These are phyloP conservation scores for Petunia hybrid DNA, from an alignment of 305 asterid genomes.

Conservation along the genomic window DNA sequence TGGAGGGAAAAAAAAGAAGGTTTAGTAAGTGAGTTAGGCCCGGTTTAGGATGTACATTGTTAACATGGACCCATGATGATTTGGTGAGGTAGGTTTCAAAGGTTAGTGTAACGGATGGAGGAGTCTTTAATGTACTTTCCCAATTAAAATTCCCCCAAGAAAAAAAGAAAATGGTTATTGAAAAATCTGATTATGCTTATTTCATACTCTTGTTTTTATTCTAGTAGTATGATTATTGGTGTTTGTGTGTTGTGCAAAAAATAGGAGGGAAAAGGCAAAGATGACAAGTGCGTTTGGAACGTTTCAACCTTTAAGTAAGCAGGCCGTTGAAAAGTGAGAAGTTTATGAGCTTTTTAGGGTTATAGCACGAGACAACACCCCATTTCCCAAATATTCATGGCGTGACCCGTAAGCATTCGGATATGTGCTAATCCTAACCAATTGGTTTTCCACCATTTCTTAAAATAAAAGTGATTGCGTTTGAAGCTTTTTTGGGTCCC, in stretches of 20 bases:
- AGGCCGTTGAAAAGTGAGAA: slow-evolving; percentile 65
- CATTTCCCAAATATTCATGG: slow-evolving; percentile 37
- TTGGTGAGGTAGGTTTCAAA: slow-evolving; percentile 60
- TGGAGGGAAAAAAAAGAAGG: slow-evolving; percentile 37
- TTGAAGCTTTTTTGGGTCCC: no score
- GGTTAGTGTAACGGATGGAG: slow-evolving; percentile 50
- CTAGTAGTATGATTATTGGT: not conserved
- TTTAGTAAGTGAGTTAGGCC: slow-evolving; percentile 33
- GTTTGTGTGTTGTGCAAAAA: not conserved
- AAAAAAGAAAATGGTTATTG: not conserved
- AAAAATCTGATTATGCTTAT: slow-evolving; percentile 14
- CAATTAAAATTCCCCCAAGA: not conserved
- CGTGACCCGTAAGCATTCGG: slow-evolving; percentile 48
- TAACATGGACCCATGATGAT: slow-evolving; percentile 45
- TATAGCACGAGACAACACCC: slow-evolving; percentile 42
- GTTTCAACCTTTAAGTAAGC: slow-evolving; percentile 34
- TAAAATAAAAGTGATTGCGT: no score
- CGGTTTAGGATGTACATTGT: slow-evolving; percentile 61
- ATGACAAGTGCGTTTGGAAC: slow-evolving; percentile 36
- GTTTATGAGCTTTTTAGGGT: slow-evolving; percentile 45
- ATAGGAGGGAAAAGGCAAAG: slow-evolving; percentile 26
- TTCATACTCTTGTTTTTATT: not conserved
- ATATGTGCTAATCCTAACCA: not conserved
- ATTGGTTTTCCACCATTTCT: not conserved
- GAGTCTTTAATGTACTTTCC: slow-evolving; percentile 53